Evolutionary conservation across 2,329 filamentous ascomycete species (phyloP), one percentile per base, ranked within the genome.

Genomic region (Hypoxylon sp.): DNA sequence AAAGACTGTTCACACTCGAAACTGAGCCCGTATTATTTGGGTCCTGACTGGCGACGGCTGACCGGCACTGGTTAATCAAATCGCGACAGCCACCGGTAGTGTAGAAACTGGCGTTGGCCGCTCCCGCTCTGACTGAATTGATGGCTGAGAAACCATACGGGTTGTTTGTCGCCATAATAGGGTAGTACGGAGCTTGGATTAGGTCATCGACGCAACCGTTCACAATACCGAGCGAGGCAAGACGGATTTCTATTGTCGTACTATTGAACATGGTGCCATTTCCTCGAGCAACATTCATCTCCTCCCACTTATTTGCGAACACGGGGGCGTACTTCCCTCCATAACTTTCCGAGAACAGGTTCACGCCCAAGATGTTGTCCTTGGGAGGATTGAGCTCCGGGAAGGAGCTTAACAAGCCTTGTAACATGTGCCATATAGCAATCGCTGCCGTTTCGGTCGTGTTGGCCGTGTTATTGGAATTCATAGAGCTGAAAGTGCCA

Each of bases 171-270:
- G 87, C 86, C 76, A 90, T 90, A 6, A 78, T 75, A 0, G 88
- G 84, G 70, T 87, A 89, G 72, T 80, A 87, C 2, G 86, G 85
- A 3, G 82, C 81, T 78, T 93, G 90, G 0, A 89, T 83, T 31
- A 88, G 77, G 71, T 87, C 84, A 74, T 94, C 92, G 37, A 94
- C 82, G 70, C 90, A 88, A 11, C 91, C 91, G 76, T 94, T 92
- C 64, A 93, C 82, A 64, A 94, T 91, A 22, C 91, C 91, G 0
- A 94, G 79, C 0, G 90, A 87, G 13, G 81, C 82, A 8, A 94
- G 81, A 59, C 86, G 85, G 53, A 92, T 87, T 31, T 88, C 84
- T 10, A 91, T 79, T 1, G 69, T 52, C 1, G 69, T 69, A 8
- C 11, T 58, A 17, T 75, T 78, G 8, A 84, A 77, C 1, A 87